Percentiles rank a stretch among this genome's conserved stretches.
These are phyloP conservation scores for Pleurotus giganteus DNA, from an alignment of 768 basidiomycete genomes.

Conservation along the genomic window DNA sequence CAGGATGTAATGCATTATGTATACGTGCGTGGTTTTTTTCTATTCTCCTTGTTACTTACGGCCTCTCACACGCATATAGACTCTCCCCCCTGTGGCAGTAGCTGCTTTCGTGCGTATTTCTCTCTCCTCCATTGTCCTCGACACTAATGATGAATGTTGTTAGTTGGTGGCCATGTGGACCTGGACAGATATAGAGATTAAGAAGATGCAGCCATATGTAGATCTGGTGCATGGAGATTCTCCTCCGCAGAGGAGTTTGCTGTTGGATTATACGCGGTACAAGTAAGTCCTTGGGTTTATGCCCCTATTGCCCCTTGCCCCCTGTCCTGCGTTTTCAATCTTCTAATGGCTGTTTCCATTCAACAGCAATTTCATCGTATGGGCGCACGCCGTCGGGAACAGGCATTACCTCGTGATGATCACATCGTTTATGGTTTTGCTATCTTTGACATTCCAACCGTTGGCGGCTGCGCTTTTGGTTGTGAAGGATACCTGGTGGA, in stretches of 20 bases:
- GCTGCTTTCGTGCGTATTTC: constrained; percentile 39
- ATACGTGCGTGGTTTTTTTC: constrained; percentile 37
- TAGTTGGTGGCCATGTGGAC: constrained; percentile 50
- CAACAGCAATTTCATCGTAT: constrained; percentile 45
- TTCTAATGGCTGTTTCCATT: neutral
- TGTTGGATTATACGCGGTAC: constrained; percentile 54
- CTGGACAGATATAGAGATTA: constrained; percentile 58
- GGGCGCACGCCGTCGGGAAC: constrained; percentile 43
- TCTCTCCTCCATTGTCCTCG: neutral
- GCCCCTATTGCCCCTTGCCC: neutral
- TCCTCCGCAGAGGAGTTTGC: constrained; percentile 47
- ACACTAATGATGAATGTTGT: neutral
- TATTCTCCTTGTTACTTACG: neutral
- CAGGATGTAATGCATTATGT: constrained; percentile 47
- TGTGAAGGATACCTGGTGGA: constrained; percentile 43
- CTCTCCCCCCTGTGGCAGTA: constrained; percentile 48
- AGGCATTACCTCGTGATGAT: constrained; percentile 50
- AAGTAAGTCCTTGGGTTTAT: constrained; percentile 37
- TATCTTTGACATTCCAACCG: constrained; percentile 49
- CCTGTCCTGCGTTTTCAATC: neutral
- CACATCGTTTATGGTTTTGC: constrained; percentile 45
- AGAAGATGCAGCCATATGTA: constrained; percentile 61
- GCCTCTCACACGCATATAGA: constrained; percentile 28
- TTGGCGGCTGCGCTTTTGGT: constrained; percentile 49
- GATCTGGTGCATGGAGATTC: constrained; percentile 56